Percentiles rank a stretch among this genome's conserved stretches.
Conservation (phyloP, 768 basidiomycete genomes). For the Boletus huronensis region DNA sequence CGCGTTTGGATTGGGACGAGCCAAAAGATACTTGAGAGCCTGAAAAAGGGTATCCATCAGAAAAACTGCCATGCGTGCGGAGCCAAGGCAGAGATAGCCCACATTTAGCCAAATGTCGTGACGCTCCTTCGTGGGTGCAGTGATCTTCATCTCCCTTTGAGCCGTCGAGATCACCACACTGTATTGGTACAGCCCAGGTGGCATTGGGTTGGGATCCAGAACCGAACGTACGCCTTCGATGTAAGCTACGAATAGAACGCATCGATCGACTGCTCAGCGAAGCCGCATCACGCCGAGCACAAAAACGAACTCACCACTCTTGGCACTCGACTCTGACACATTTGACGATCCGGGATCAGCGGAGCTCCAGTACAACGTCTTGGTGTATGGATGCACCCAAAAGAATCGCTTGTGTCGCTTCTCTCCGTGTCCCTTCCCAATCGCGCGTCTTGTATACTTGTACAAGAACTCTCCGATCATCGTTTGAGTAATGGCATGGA, state of each 20-base stretch:
- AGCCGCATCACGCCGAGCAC: constrained; percentile 3
- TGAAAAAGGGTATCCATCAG: constrained; percentile 29
- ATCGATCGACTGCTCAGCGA: constrained; percentile 3
- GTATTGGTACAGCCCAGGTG: constrained; percentile 88
- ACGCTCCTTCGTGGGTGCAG: constrained; percentile 91
- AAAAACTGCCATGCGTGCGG: constrained; percentile 5
- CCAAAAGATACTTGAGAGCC: constrained; percentile 89
- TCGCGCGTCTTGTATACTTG: constrained; percentile 89
- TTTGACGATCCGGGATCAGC: constrained; percentile 88
- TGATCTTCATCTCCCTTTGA: constrained; percentile 96
- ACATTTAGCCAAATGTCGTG: constrained; percentile 98
- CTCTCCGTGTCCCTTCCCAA: constrained; percentile 90
- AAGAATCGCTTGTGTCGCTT: constrained; percentile 93
- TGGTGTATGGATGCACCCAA: constrained; percentile 99
- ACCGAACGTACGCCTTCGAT: constrained; percentile 90
- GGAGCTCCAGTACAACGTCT: constrained; percentile 95
- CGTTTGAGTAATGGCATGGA: constrained; percentile 97
- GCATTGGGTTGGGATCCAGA: constrained; percentile 95
- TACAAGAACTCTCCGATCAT: constrained; percentile 99
- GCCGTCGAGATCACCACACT: constrained; percentile 91
- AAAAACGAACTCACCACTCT: constrained; percentile 74
- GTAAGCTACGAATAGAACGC: constrained; percentile 55
- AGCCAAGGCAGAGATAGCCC: constrained; percentile 28
- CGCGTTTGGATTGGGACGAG: constrained; percentile 53
- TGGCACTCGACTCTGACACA: constrained; percentile 89